Percentiles rank a stretch among this genome's conserved stretches.
Conservation (phyloP, 2,329 filamentous ascomycete species). For the Ophiostoma perfectum region DNA sequence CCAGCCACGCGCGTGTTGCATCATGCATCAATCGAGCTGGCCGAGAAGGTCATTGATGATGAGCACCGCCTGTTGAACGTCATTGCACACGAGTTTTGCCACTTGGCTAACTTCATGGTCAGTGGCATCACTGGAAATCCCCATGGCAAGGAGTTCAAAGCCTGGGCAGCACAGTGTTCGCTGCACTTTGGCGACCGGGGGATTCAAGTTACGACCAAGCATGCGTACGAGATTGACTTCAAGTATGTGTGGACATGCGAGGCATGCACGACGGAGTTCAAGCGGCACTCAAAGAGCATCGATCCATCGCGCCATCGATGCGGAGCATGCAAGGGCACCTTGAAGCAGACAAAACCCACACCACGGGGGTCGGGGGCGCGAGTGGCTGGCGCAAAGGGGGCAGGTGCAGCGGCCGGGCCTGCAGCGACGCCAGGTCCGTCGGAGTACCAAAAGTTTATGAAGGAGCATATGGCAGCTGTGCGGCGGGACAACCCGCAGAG, state of each 20-base stretch:
- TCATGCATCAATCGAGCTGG: conserved; percentile 80
- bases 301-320: conserved; percentile 67
- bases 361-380: conserved; percentile 46
- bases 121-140: conserved; percentile 41
- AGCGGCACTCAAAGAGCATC: conserved; percentile 81
- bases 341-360: conserved; percentile 75
- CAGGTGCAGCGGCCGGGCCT: conserved; percentile 17
- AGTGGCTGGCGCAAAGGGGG: not conserved
- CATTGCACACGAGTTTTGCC: conserved; percentile 94
- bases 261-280: conserved; percentile 65
- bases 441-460: conserved; percentile 53
- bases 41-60: conserved; percentile 78
- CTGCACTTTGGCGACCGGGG: conserved; percentile 54
- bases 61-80: conserved; percentile 77
- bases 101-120: conserved; percentile 88
- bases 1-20: conserved; percentile 38
- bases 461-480: conserved; percentile 60
- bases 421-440: conserved; percentile 28
- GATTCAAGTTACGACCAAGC: conserved; percentile 80
- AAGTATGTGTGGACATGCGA: conserved; percentile 83
- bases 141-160: conserved; percentile 30
- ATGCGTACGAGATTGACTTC: conserved; percentile 84
- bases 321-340: conserved; percentile 62
- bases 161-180: conserved; percentile 38
- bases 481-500: conserved; percentile 51